phyloP scores from a whole-genome alignment of 768 basidiomycete genomes.

The Psilocybe subaeruginosa region DNA sequence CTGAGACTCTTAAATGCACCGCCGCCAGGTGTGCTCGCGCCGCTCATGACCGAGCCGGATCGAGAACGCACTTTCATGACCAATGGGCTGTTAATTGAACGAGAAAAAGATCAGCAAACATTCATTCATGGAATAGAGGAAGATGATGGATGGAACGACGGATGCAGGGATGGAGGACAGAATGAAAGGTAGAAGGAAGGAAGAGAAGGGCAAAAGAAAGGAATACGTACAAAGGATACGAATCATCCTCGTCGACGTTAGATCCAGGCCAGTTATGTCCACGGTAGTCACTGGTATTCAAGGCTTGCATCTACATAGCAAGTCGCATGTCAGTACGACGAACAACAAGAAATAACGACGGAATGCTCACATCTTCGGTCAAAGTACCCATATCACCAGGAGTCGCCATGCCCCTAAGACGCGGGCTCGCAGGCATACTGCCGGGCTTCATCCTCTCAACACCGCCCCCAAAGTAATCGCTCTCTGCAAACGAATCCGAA shows the following conservation, averaged over 20 bases:
- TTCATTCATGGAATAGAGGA: background rate
- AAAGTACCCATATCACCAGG: conserved; percentile 93
- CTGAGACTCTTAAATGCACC: conserved; percentile 77
- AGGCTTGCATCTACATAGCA: conserved; percentile 70
- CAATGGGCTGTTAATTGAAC: conserved; percentile 62
- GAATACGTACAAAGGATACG: conserved; percentile 79
- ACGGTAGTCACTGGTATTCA: conserved; percentile 86
- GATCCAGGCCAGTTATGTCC: conserved; percentile 63
- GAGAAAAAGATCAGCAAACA: conserved; percentile 1
- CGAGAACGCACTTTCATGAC: conserved; percentile 91
- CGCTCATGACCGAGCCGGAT: conserved; percentile 70
- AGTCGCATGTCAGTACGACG: background rate
- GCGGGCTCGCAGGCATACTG: conserved; percentile 87
- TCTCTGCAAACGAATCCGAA: conserved; percentile 33
- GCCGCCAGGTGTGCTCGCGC: conserved; percentile 86
- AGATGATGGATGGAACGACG: no score
- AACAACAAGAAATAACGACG: background rate
- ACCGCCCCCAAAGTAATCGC: conserved; percentile 57
- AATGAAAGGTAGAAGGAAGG: background rate
- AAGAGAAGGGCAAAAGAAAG: conserved; percentile 4
- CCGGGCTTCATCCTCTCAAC: conserved; percentile 71
- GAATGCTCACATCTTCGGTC: conserved; percentile 70
- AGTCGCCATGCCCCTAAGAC: conserved; percentile 84
- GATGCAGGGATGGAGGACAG: no score
- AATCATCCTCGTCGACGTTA: conserved; percentile 86